Evolutionary conservation across 495 filamentous ascomycete species (phyloP).

Genomic region (Talaromyces ruber): DNA sequence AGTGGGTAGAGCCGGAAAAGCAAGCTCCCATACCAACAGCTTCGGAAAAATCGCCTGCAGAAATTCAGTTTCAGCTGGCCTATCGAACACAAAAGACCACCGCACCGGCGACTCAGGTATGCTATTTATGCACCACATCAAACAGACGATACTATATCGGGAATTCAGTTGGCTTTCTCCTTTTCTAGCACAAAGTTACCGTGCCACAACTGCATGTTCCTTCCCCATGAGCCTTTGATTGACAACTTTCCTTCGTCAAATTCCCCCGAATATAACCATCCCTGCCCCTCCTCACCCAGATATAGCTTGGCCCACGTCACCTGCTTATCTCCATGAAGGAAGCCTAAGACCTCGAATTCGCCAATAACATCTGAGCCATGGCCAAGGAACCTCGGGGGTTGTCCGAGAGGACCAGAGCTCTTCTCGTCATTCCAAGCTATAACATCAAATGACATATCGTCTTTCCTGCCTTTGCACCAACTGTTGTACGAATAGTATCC

Average conservation of each 20-base stretch:
- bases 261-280: not conserved
- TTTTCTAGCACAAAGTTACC: not conserved
- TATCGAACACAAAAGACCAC: slow-evolving; percentile 12
- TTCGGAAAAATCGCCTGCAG: slow-evolving; percentile 10
- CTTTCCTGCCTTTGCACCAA: not conserved
- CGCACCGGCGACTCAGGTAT: not conserved
- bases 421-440: not conserved
- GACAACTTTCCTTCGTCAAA: not conserved
- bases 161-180: not conserved
- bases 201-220: not conserved
- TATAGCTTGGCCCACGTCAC: slow-evolving; percentile 4
- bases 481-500: not conserved
- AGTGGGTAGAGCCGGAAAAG: slow-evolving; percentile 33
- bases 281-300: not conserved
- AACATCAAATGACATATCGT: not conserved
- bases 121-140: not conserved
- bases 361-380: not conserved
- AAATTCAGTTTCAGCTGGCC: slow-evolving; percentile 13
- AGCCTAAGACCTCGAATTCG: not conserved
- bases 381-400: not conserved
- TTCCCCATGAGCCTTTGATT: slow-evolving; percentile 1
- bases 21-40: slow-evolving; percentile 4
- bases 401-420: not conserved
- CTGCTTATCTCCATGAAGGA: not conserved
- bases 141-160: not conserved